phyloP scores from a whole-genome alignment of 176 grass and related monocot species.

The Oryza longistaminata region DNA sequence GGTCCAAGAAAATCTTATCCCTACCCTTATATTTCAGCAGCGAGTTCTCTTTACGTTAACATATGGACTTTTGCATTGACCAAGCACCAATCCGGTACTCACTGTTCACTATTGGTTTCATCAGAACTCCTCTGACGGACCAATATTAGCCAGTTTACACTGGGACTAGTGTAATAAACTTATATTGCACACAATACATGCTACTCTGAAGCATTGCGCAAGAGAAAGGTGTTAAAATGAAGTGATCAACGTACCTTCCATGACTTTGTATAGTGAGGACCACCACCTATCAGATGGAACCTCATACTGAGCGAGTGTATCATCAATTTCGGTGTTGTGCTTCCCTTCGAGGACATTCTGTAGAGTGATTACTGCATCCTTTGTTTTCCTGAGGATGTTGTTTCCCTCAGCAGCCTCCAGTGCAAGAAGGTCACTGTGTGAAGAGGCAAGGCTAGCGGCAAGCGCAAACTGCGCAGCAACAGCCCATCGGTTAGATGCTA shows the following conservation, averaged over 20 bases:
- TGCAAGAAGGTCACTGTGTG: slow-evolving; percentile 75
- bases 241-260: slow-evolving; percentile 67
- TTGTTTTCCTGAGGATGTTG: slow-evolving; percentile 84
- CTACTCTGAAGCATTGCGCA: not conserved
- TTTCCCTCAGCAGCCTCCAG: slow-evolving; percentile 64
- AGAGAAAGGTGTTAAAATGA: not conserved
- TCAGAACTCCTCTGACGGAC: not conserved
- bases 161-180: not conserved
- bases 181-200: slow-evolving; percentile 1
- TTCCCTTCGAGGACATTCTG: slow-evolving; percentile 90
- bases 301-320: slow-evolving; percentile 63
- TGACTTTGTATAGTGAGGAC: slow-evolving; percentile 94
- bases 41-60: not conserved
- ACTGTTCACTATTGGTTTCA: not conserved
- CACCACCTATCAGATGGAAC: slow-evolving; percentile 86
- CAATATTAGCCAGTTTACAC: not conserved
- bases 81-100: not conserved
- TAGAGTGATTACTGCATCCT: slow-evolving; percentile 91
- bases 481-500: slow-evolving; percentile 90
- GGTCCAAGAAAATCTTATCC: not conserved
- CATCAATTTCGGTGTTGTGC: slow-evolving; percentile 79
- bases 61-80: not conserved
- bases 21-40: not conserved
- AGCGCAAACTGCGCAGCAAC: slow-evolving; percentile 81
- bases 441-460: slow-evolving; percentile 72